Evolutionary conservation across 345 rosid species (phyloP), one percentile per base, ranked within the genome.

Genomic region (Odontarrhena argentea): DNA sequence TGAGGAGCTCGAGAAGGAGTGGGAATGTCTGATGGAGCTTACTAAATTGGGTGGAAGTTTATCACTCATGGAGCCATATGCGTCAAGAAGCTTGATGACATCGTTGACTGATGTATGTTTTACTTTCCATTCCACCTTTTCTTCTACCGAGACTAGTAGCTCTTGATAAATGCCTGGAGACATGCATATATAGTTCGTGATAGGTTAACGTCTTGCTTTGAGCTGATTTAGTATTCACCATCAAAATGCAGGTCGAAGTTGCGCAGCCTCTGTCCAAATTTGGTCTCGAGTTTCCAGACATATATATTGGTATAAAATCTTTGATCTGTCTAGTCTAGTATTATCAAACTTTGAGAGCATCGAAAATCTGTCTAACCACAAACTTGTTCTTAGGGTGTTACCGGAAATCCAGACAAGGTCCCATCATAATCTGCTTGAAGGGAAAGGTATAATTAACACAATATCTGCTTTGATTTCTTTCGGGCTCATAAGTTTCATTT

Each of bases 211-310:
- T 28, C 32, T 44, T 69, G 35, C 53, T 43, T 30, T 5, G 43
- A 65, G 43, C 18, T 52, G 6, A 41, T 53, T 65, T 15, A 65
- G 30, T 41, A 28, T 26, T 28, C 14, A 9, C 26, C 46, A 11
- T 68, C 9, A 15, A 56, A 61, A 45, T 87, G 79, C 87, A 94
- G 99, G 87, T 94, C 48, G 91, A 94, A 83, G 69, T 77, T 50
- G 91, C 95, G 57, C 86, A 80, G 70, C 91, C 95, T 65, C 76
- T 94, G 37, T 82, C 95, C 24, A 88, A 88, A 75, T 85, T 94
- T 52, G 85, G 88, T 47, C 84, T 88, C 11, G 96, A 91, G 71
- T 94, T 83, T 65, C 97, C 99, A 7, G 99, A 94, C 68, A 79
- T 94, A 47, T 81, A 75, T 52, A 79, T 94, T 14, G 92, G 99